phyloP scores from a whole-genome alignment of 345 rosid species.

The thale cress (Arabidopsis thaliana) region TAIR10.1 NC_003075.7:2421501-2422000 shows the following conservation, averaged over 20 bases:
- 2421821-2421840: background rate
- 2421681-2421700: conserved; percentile 49
- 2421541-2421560: conserved; percentile 63
- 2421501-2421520: background rate
- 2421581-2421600: conserved; percentile 63
- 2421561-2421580: conserved; percentile 82
- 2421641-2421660: background rate
- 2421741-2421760: conserved; percentile 44
- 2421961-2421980: too few relatives aligned
- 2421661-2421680: background rate
- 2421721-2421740: conserved; percentile 44
- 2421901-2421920: conserved; percentile 53
- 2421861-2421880: conserved; percentile 48
- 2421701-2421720: conserved; percentile 47
- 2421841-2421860: conserved; percentile 37
- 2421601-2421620: conserved; percentile 52
- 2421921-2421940: background rate
- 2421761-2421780: conserved; percentile 10
- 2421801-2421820: background rate
- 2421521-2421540: background rate
- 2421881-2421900: conserved; percentile 59
- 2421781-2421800: background rate
- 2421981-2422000: conserved; percentile 48
- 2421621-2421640: conserved; percentile 4
- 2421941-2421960: too few relatives aligned